Evolutionary conservation across 169 alveolate species (phyloP).

Genomic region (Cryptosporidium muris): DNA sequence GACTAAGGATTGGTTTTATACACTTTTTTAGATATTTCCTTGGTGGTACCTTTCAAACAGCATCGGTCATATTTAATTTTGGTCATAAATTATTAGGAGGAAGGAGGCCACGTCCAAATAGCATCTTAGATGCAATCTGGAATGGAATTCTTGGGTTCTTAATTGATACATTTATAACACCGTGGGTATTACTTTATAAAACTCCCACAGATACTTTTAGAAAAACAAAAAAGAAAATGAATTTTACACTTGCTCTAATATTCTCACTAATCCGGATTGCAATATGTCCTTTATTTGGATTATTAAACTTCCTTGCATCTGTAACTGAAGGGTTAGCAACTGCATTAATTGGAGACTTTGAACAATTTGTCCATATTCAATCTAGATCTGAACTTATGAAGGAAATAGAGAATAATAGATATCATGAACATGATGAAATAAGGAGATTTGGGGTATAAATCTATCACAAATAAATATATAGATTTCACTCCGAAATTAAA

Average conservation of each 20-base stretch:
- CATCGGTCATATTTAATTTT: slow-evolving; percentile 84
- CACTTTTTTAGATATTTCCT: slow-evolving; percentile 82
- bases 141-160: slow-evolving; percentile 86
- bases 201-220: slow-evolving; percentile 78
- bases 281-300: slow-evolving; percentile 86
- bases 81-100: slow-evolving; percentile 89
- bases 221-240: slow-evolving; percentile 72
- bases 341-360: slow-evolving; percentile 89
- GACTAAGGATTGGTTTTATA: slow-evolving; percentile 86
- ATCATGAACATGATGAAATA: slow-evolving; percentile 22
- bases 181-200: slow-evolving; percentile 85
- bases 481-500: too few relatives aligned
- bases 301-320: slow-evolving; percentile 84
- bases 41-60: slow-evolving; percentile 89
- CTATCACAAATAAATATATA: too few relatives aligned
- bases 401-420: slow-evolving; percentile 74
- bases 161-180: slow-evolving; percentile 85
- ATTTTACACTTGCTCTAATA: slow-evolving; percentile 71
- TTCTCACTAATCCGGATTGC: slow-evolving; percentile 78
- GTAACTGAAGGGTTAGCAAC: slow-evolving; percentile 89
- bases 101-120: slow-evolving; percentile 86
- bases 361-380: slow-evolving; percentile 85
- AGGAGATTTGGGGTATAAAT: too few relatives aligned
- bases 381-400: slow-evolving; percentile 79
- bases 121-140: slow-evolving; percentile 89